Evolutionary conservation across 2,329 filamentous ascomycete species (phyloP), one percentile per base, ranked within the genome.

Genomic region (Cladophialophora exuberans): DNA sequence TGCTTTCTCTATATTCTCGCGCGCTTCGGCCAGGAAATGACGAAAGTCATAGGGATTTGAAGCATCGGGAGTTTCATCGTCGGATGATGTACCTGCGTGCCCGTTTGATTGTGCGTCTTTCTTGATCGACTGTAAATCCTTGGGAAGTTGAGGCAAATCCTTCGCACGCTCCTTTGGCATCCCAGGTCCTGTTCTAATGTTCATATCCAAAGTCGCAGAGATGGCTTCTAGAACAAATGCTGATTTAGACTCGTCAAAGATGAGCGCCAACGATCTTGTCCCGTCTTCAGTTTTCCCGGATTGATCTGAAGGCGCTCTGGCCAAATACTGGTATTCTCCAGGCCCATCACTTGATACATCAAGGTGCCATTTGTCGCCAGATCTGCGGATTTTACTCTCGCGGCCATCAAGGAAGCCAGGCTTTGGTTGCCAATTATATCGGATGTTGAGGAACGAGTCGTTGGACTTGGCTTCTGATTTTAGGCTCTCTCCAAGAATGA

Each of bases 131-230:
- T 22, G 30, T 18, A 31, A 13, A 23, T 36, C 18, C 15, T 33
- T 45, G 18, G 46, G 59, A 20, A 61, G 49, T 35, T 54, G 62
- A 22, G 52, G 57, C 22, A 62, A 18, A 13, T 58, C 30, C 15
- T 52, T 53, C 4, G 54, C 55, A n/a, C 48, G 48, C 33, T 53
- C 54, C 18, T 43, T 41, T 6, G 56, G 43, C 25, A 55, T 46
- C n/a, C 48, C 45, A 2, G 87, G 89, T 11, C 84, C 84, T 52
- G 81, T 83, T 48, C 83, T 84, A 50, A 96, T 74, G 70, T 96
- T 97, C 86, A 96, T 92, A 66, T 90, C 86, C 72, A 96, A 88
- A 33, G 86, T 85, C n/a, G 86, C 87, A 67, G 90, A 84, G 51
- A 97, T 77, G 47, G 84, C 85, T 74, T 97, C 90, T 51, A 97